Conservation (phyloP, 139 green algal species). For the Chlamydomonas asymmetrica region DNA sequence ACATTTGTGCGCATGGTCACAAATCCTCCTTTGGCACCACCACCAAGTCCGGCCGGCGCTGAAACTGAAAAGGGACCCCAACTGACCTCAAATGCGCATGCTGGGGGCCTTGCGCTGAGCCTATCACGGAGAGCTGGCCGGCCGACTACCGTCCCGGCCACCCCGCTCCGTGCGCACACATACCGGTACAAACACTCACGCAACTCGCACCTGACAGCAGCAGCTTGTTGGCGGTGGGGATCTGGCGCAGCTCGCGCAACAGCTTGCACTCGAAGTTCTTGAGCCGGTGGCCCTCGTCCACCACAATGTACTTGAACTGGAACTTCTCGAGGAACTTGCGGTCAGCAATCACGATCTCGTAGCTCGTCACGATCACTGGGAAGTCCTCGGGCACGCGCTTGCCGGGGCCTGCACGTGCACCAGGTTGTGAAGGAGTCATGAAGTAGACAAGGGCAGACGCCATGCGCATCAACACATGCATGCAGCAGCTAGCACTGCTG, state of each 20-base stretch:
- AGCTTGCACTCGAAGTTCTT: constrained; percentile 98
- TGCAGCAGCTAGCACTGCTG: too few species aligned
- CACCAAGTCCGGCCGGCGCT: too few species aligned
- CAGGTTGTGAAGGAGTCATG: not conserved
- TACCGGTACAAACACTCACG: too few species aligned
- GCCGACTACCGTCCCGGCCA: too few species aligned
- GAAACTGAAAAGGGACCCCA: too few species aligned
- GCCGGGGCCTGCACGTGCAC: too few species aligned
- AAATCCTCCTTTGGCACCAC: too few species aligned
- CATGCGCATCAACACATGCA: not conserved
- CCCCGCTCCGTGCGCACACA: too few species aligned
- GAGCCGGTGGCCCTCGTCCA: constrained; percentile 95
- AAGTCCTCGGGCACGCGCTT: constrained; percentile 66
- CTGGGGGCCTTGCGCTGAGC: too few species aligned
- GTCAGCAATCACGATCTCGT: constrained; percentile 94
- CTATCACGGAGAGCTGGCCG: too few species aligned
- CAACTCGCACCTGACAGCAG: constrained; percentile 85
- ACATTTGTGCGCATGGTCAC: too few species aligned
- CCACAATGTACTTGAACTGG: constrained; percentile 87
- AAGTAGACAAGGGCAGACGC: not conserved
- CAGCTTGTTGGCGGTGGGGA: constrained; percentile 84
- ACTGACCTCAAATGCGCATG: too few species aligned
- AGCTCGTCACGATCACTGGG: constrained; percentile 91
- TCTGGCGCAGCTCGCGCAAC: constrained; percentile 81
- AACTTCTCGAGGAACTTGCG: constrained; percentile 76